Conservation (phyloP, 2,329 filamentous ascomycete species). For the Nigrospora oryzae region DNA sequence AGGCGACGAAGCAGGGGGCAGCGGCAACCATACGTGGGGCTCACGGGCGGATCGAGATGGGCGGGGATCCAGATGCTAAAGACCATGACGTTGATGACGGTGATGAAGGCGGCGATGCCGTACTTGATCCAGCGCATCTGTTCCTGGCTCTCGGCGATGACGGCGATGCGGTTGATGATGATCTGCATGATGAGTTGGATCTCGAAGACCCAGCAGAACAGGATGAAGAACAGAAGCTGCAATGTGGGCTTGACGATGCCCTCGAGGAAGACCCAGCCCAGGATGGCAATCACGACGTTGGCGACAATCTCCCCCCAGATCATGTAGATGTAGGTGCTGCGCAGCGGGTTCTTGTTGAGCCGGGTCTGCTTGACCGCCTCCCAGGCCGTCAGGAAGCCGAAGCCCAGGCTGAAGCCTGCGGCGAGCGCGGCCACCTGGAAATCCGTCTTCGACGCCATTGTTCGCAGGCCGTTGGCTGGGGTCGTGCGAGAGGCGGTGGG, state of each 20-base stretch:
- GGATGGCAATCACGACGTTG: constrained; percentile 1
- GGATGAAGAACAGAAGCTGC: constrained; percentile 1
- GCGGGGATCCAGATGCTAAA: constrained; percentile 43
- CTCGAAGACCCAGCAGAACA: constrained; percentile 23
- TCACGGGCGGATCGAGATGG: background rate
- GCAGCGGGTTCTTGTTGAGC: background rate
- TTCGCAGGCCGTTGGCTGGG: too few relatives aligned
- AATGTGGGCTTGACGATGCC: background rate
- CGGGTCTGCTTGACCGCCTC: background rate
- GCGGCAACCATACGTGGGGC: background rate
- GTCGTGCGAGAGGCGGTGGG: too few relatives aligned
- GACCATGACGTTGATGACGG: constrained; percentile 37
- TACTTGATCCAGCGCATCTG: constrained; percentile 29
- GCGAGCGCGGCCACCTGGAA: constrained; percentile 6
- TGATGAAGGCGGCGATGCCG: constrained; percentile 28
- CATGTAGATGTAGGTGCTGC: constrained; percentile 3
- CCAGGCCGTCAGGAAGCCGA: constrained; percentile 1
- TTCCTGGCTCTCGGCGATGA: constrained; percentile 29
- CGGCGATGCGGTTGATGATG: constrained; percentile 38
- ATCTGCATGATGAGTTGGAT: constrained; percentile 41
- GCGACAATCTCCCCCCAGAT: constrained; percentile 3
- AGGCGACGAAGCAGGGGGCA: too few relatives aligned
- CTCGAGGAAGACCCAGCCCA: constrained; percentile 1
- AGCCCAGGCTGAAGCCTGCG: constrained; percentile 1
- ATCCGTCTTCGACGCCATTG: background rate